Percentiles rank a stretch among this genome's conserved stretches.
Evolutionary conservation across 805 yeast genomes (phyloP).

Genomic region (Starmerella etchellsii): DNA sequence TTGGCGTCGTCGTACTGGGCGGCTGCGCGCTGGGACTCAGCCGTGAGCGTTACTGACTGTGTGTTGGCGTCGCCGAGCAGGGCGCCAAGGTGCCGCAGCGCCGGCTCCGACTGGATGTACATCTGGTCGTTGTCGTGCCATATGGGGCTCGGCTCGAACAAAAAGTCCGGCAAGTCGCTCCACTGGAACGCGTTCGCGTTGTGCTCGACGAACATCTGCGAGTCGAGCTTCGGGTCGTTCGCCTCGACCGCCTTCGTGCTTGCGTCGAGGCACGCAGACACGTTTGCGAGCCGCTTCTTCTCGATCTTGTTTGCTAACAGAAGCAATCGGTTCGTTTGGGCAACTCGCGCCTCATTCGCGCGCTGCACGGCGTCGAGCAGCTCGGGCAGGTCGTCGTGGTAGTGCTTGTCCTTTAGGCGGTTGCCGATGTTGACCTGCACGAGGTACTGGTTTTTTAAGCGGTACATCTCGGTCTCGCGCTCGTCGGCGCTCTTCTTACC

Average conservation of each 20-base stretch:
- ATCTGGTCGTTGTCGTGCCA: constrained; percentile 94
- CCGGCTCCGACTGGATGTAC: constrained; percentile 35
- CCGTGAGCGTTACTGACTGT: constrained; percentile 22
- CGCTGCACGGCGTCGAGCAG: constrained; percentile 72
- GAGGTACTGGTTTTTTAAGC: constrained; percentile 71
- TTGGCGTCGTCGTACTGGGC: constrained; percentile 32
- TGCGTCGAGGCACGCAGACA: constrained; percentile 34
- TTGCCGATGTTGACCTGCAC: constrained; percentile 74
- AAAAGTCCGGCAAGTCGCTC: constrained; percentile 78
- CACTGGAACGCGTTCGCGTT: constrained; percentile 43
- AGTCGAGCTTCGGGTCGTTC: constrained; percentile 62
- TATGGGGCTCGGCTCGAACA: constrained; percentile 74
- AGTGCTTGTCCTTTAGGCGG: constrained; percentile 82
- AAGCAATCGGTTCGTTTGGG: constrained; percentile 56
- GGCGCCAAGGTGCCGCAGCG: constrained; percentile 27
- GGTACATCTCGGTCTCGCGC: constrained; percentile 69
- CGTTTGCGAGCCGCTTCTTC: constrained; percentile 36
- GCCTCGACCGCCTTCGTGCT: constrained; percentile 48
- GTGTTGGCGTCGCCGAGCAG: constrained; percentile 30
- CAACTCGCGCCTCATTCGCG: constrained; percentile 65
- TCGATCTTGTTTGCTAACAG: constrained; percentile 50
- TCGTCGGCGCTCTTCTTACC: constrained; percentile 52
- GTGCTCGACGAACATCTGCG: constrained; percentile 87
- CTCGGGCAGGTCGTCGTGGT: constrained; percentile 87
- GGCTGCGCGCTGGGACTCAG: constrained; percentile 15